phyloP scores from a whole-genome alignment of 768 basidiomycete species.

The Crucibulum laeve region DNA sequence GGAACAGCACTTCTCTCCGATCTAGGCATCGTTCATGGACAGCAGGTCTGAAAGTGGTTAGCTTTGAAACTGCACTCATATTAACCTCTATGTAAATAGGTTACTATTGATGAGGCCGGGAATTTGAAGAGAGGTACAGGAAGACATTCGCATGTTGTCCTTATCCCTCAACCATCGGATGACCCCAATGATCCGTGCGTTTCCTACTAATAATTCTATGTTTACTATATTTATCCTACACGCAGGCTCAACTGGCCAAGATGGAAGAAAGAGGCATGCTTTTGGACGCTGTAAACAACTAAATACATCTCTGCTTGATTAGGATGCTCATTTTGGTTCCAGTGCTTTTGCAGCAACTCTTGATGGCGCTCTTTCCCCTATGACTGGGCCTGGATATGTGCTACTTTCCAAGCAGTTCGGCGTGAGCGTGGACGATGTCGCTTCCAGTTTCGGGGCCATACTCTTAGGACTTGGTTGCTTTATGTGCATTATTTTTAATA shows the following conservation, averaged over 20 bases:
- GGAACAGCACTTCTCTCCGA: conserved; percentile 38
- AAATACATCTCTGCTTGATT: background rate
- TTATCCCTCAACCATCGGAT: conserved; percentile 40
- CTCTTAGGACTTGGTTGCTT: conserved; percentile 37
- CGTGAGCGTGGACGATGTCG: conserved; percentile 36
- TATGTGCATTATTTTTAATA: conserved; percentile 21
- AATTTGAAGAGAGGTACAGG: conserved; percentile 32
- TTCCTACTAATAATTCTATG: background rate
- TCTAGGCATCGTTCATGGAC: conserved; percentile 28
- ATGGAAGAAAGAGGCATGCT: conserved; percentile 43
- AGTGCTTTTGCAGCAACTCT: conserved; percentile 36
- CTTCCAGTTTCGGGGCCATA: conserved; percentile 35
- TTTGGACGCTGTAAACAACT: conserved; percentile 33
- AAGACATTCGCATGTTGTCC: conserved; percentile 30
- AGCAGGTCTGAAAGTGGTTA: conserved; percentile 14
- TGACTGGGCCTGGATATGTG: conserved; percentile 38
- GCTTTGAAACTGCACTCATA: too few relatives aligned
- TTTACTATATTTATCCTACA: background rate
- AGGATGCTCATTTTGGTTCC: background rate
- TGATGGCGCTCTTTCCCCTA: conserved; percentile 37
- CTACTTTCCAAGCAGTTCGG: conserved; percentile 34
- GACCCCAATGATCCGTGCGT: conserved; percentile 38
- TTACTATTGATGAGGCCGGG: conserved; percentile 25
- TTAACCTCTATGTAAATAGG: too few relatives aligned
- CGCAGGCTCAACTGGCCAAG: conserved; percentile 35